A percentile compares a stretch with the other conserved stretches of the same genome.
Evolutionary conservation across 2,329 filamentous ascomycete genomes (phyloP).

Genomic region (Pseudogymnoascus sp.): DNA sequence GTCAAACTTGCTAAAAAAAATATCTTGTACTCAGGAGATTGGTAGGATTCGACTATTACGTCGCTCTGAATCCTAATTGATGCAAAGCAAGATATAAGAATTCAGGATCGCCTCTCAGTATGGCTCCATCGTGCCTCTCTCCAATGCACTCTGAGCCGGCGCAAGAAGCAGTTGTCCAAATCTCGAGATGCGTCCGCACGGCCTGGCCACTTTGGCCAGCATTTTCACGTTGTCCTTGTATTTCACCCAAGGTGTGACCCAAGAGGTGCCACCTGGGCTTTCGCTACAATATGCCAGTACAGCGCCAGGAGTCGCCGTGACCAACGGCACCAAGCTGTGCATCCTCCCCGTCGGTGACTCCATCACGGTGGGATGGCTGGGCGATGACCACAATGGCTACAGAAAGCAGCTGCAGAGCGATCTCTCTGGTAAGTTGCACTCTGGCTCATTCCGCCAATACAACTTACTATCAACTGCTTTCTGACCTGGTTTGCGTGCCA

Average conservation of each 20-base stretch:
- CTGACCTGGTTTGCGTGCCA: not conserved
- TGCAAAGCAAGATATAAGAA: not conserved
- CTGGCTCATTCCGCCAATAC: not conserved
- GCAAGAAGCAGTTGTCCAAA: not conserved
- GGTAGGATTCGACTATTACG: not conserved
- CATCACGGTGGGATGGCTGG: slow-evolving; percentile 31
- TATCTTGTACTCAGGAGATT: not conserved
- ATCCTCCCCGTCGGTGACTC: slow-evolving; percentile 32
- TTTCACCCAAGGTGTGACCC: not conserved
- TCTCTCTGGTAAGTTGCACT: slow-evolving; percentile 17
- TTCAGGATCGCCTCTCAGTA: not conserved
- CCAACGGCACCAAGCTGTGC: slow-evolving; percentile 13
- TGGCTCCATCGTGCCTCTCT: not conserved
- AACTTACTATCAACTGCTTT: not conserved
- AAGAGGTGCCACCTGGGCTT: not conserved
- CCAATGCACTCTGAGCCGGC: not conserved
- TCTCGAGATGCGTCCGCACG: not conserved
- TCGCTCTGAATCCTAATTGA: not conserved
- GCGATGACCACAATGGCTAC: slow-evolving; percentile 33
- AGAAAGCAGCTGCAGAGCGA: slow-evolving; percentile 24
- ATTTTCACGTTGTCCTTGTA: not conserved
- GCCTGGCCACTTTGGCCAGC: not conserved
- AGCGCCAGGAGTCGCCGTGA: not conserved
- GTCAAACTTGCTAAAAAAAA: not conserved
- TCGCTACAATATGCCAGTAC: not conserved